A percentile compares a stretch with the other conserved stretches of the same genome.
Evolutionary conservation across 2,329 filamentous ascomycete genomes (phyloP).

Genomic region (Neopestalotiopsis clavispora): DNA sequence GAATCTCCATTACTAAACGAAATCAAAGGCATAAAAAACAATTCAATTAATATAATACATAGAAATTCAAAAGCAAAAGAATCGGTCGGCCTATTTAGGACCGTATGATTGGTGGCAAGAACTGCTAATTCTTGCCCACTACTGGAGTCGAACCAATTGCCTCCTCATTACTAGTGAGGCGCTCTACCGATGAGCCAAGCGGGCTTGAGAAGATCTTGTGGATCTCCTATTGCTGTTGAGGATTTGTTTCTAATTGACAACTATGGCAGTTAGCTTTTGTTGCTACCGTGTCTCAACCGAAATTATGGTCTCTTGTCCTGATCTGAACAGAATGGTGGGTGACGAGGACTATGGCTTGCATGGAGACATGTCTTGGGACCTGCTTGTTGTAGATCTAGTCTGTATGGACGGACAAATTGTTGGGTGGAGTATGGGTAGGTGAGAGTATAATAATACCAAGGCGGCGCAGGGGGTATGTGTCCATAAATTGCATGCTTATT

Average conservation of each 20-base stretch:
- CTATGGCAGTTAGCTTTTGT: not conserved
- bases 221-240: not conserved
- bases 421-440: no score
- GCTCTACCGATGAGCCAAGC: slow-evolving; percentile 8
- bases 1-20: no score
- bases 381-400: no score
- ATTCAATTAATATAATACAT: no score
- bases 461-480: no score
- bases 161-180: slow-evolving; percentile 12
- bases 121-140: slow-evolving; percentile 1
- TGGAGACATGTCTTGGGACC: no score
- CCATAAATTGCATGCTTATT: no score
- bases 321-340: not conserved
- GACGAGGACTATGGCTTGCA: not conserved
- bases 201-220: slow-evolving; percentile 2
- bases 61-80: not conserved
- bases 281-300: not conserved
- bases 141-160: slow-evolving; percentile 7
- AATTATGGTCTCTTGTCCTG: not conserved
- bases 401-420: no score
- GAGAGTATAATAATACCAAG: no score
- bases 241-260: not conserved
- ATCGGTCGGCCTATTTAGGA: not conserved
- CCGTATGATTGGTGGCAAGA: not conserved
- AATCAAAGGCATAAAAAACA: no score